Percentiles rank a stretch among this genome's conserved stretches.
phyloP scores from a whole-genome alignment of 1,284 basidiomycete genomes.

The Ustilago hordei region DNA sequence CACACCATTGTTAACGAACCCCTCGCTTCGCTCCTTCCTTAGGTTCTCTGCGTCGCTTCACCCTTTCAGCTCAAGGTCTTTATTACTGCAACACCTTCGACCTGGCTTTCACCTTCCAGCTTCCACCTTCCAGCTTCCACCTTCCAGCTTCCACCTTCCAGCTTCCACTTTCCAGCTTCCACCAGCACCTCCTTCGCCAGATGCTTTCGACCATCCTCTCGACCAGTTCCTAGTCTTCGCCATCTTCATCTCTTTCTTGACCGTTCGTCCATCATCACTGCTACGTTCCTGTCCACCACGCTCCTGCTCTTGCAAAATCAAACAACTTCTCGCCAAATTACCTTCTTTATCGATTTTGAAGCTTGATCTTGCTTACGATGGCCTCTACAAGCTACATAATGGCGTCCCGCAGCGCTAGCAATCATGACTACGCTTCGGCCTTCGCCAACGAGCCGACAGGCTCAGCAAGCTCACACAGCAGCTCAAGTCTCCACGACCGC shows the following conservation, averaged over 20 bases:
- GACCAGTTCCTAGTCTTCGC: not conserved
- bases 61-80: not conserved
- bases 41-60: not conserved
- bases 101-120: not conserved
- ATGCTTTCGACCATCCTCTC: not conserved
- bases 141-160: not conserved
- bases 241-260: not conserved
- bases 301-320: not conserved
- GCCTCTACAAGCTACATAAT: constrained; percentile 4
- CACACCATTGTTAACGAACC: not conserved
- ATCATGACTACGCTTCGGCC: constrained; percentile 1
- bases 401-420: constrained; percentile 8
- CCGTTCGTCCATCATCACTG: not conserved
- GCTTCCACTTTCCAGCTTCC: not conserved
- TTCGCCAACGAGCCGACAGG: constrained; percentile 6
- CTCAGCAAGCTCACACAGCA: constrained; percentile 18
- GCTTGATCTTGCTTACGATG: constrained; percentile 1
- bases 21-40: constrained; percentile 6
- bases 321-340: not conserved
- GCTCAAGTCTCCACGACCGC: constrained; percentile 18
- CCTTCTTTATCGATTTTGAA: too few species aligned
- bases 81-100: not conserved
- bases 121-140: not conserved
- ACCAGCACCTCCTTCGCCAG: constrained; percentile 5
- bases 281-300: not conserved